Evolutionary conservation across 2,329 filamentous ascomycete species (phyloP).

Genomic region (Alternaria sp.): DNA sequence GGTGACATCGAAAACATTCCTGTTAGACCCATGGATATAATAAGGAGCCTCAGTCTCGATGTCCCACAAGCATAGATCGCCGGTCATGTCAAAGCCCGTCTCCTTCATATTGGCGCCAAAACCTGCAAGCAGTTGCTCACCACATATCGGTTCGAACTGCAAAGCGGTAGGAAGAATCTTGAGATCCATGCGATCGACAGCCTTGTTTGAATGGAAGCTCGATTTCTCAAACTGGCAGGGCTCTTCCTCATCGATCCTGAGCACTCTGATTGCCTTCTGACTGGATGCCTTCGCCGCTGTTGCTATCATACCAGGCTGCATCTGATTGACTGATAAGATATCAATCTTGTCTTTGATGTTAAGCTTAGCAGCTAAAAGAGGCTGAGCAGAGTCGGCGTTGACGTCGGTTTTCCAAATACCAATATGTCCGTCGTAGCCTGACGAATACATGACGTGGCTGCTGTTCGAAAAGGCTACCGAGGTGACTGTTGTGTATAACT

Average conservation of each 20-base stretch:
- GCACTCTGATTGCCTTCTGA: conserved; percentile 48
- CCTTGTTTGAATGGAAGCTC: conserved; percentile 45
- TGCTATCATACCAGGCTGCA: conserved; percentile 52
- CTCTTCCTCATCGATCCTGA: conserved; percentile 32
- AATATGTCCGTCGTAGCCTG: conserved; percentile 64
- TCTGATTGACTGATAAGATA: conserved; percentile 58
- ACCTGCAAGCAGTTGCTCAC: conserved; percentile 62
- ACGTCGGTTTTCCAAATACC: conserved; percentile 51
- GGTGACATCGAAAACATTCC: conserved; percentile 66
- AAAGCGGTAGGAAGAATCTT: conserved; percentile 44
- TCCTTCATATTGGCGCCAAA: conserved; percentile 57
- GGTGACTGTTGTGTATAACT: conserved; percentile 66
- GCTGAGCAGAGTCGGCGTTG: conserved; percentile 33
- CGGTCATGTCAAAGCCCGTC: conserved; percentile 52
- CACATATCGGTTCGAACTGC: conserved; percentile 40
- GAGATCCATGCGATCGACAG: conserved; percentile 35
- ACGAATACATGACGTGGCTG: conserved; percentile 59
- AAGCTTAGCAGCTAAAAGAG: conserved; percentile 37
- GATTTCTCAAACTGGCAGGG: conserved; percentile 11
- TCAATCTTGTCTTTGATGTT: conserved; percentile 60
- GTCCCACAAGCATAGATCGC: conserved; percentile 65
- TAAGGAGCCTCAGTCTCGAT: conserved; percentile 54
- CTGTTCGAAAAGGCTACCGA: conserved; percentile 62
- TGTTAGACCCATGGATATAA: conserved; percentile 57
- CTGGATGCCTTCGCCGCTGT: conserved; percentile 56